Evolutionary conservation across 2,329 filamentous ascomycete species (phyloP).

Genomic region (Sporothrix dimorphospora): DNA sequence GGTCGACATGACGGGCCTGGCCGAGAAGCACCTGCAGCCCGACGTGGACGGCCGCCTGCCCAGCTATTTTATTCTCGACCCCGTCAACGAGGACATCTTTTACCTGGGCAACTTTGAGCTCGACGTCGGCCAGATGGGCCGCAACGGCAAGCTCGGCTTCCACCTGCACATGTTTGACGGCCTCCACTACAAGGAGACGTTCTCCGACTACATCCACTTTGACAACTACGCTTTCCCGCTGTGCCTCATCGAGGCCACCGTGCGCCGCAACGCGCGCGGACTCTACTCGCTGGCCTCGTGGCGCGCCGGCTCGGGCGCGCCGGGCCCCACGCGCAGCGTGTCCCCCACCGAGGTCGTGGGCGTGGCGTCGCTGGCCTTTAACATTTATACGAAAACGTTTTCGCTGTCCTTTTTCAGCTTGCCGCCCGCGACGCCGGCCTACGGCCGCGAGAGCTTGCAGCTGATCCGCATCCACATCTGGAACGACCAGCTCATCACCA

Average conservation of each 20-base stretch:
- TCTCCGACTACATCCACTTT: constrained; percentile 24
- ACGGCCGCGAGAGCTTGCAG: neutral
- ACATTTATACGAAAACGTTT: constrained; percentile 31
- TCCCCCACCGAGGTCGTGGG: neutral
- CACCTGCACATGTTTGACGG: constrained; percentile 31
- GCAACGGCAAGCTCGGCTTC: constrained; percentile 24
- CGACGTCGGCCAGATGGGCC: constrained; percentile 3
- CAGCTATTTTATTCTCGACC: constrained; percentile 31
- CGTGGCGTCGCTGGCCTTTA: constrained; percentile 31
- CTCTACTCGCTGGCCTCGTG: constrained; percentile 30
- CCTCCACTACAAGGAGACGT: constrained; percentile 27
- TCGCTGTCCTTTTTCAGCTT: constrained; percentile 26
- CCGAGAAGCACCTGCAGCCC: constrained; percentile 27
- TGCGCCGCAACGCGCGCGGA: constrained; percentile 28
- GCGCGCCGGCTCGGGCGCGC: constrained; percentile 18
- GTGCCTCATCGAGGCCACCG: constrained; percentile 26
- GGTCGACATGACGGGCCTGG: constrained; percentile 27
- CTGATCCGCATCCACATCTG: constrained; percentile 30
- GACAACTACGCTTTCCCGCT: constrained; percentile 21
- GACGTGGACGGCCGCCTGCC: constrained; percentile 31
- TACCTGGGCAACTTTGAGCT: constrained; percentile 30
- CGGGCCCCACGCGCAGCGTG: neutral
- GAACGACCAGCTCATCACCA: constrained; percentile 33
- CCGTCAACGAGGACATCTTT: constrained; percentile 27
- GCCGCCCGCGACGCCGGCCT: constrained; percentile 21